Evolutionary conservation across 1,139 yeast genomes (phyloP).

Genomic region (Taphrina pruni): DNA sequence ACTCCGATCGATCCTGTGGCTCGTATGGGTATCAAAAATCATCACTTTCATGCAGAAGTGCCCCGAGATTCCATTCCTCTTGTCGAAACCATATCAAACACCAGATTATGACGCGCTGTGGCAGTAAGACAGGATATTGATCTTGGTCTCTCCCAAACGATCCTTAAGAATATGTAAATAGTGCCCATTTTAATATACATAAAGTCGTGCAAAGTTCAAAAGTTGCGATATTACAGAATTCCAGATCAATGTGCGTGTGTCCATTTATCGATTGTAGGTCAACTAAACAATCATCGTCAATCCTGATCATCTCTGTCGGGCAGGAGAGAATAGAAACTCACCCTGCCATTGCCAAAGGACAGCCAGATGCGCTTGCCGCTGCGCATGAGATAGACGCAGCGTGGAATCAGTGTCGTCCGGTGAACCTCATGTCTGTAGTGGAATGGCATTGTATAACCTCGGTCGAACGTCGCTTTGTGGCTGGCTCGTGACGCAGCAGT

Average conservation of each 20-base stretch:
- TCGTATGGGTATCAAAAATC: background rate
- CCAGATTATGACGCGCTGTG: slow-evolving; percentile 2
- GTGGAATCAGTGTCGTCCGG: slow-evolving; percentile 18
- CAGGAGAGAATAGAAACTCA: no score
- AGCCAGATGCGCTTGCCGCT: slow-evolving; percentile 27
- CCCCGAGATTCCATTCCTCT: slow-evolving; percentile 1
- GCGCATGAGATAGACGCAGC: slow-evolving; percentile 30
- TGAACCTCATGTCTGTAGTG: slow-evolving; percentile 21
- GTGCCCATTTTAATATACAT: background rate
- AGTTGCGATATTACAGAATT: no score
- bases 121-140: background rate
- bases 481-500: no score
- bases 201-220: no score
- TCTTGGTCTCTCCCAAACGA: background rate
- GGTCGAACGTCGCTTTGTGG: background rate
- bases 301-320: no score
- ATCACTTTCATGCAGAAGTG: background rate
- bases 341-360: slow-evolving; percentile 25
- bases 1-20: slow-evolving; percentile 1
- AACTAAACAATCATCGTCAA: background rate
- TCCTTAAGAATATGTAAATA: background rate
- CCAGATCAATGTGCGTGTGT: background rate
- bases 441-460: background rate
- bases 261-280: background rate
- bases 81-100: slow-evolving; percentile 12